Base-by-base conservation (phyloP, 169 alveolate genomes). In the Haemoproteus tartakovskyi region DNA sequence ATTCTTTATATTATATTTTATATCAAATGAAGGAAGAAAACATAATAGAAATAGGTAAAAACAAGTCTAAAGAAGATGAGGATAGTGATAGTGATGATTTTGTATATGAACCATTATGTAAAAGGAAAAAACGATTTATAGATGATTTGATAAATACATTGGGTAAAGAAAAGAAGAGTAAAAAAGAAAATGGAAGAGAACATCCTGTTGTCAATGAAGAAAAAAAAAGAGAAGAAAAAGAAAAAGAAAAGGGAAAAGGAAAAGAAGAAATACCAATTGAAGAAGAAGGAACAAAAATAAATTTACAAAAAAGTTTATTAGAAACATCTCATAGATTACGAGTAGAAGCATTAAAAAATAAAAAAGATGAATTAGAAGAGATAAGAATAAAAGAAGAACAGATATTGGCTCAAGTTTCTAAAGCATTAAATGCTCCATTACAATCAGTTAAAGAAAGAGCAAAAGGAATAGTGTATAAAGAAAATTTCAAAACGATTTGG, bases 401-500 rank as follows among this genome's bases (percentile, higher is more conserved):
- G 29, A 48, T 78, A 21, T 16, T 78, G 48, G 85, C 63, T 1
- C 85, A 78, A 48, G 79, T 78, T 37, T 78, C 85, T 0, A 60
- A 78, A 37, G 79, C 85, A 27, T 62, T 78, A 59, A 78, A 60
- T 78, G 79, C 85, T 14, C 79, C 79, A 0, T 60, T 86, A 24
- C 83, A 74, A 26, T 85, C 91, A 18, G 91, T 80, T 8, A 85
- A 79, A 40, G 91, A 86, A 63, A 67, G 86, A 50, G 89, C 91
- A 5, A 86, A 86, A 74, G 89, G 89, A 38, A 60, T 86, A 19
- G 74, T 57, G 26, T 78, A 70, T 61, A 64, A 74, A 19, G 79
- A 64, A 30, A 47, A 48, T 22, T 52, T 67, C 8, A 78, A 60
- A 80, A 67, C 63, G 0, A 80, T 86, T 33, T 87, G 92, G 92